These are phyloP conservation scores for Nigrospora sphaerica DNA, from an alignment of 2,329 filamentous ascomycete species.

Conservation along the genomic window DNA sequence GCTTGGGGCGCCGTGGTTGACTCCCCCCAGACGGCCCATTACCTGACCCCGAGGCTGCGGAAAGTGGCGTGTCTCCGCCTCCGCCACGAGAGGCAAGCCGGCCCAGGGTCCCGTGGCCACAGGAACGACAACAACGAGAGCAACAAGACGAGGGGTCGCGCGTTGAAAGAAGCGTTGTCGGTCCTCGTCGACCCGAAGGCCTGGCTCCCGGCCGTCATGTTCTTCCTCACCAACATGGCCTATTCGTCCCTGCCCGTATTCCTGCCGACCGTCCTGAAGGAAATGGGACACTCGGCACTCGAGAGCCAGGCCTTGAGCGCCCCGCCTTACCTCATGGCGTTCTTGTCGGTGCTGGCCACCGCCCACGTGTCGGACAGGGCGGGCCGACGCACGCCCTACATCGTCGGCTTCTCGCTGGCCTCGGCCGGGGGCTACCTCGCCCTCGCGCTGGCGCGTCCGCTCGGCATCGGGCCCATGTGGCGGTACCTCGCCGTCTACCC, in stretches of 20 bases:
- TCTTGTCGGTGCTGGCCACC: constrained; percentile 63
- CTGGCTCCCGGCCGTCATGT: constrained; percentile 74
- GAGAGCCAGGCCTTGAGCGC: constrained; percentile 72
- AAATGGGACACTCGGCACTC: constrained; percentile 65
- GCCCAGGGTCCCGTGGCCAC: too few species aligned
- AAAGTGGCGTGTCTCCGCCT: constrained; percentile 67
- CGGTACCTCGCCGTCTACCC: constrained; percentile 75
- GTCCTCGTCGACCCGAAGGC: constrained; percentile 59
- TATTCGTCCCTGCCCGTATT: constrained; percentile 86
- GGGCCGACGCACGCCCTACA: constrained; percentile 54
- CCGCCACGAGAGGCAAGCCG: constrained; percentile 34
- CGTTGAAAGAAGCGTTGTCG: constrained; percentile 48
- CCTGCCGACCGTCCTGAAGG: constrained; percentile 69
- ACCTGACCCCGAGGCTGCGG: constrained; percentile 55
- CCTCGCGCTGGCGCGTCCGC: constrained; percentile 50
- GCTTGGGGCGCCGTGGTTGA: constrained; percentile 75
- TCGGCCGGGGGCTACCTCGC: constrained; percentile 55
- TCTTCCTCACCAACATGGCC: constrained; percentile 82
- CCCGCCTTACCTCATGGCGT: constrained; percentile 74
- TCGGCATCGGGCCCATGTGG: constrained; percentile 34
- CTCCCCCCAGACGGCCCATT: constrained; percentile 58
- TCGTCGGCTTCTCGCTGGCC: constrained; percentile 62
- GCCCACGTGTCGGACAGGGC: constrained; percentile 64
- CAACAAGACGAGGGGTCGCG: constrained; percentile 27
- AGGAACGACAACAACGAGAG: too few species aligned